Evolutionary conservation across 2,329 filamentous ascomycete genomes (phyloP).

Genomic region (Cryphonectria nitschkei): DNA sequence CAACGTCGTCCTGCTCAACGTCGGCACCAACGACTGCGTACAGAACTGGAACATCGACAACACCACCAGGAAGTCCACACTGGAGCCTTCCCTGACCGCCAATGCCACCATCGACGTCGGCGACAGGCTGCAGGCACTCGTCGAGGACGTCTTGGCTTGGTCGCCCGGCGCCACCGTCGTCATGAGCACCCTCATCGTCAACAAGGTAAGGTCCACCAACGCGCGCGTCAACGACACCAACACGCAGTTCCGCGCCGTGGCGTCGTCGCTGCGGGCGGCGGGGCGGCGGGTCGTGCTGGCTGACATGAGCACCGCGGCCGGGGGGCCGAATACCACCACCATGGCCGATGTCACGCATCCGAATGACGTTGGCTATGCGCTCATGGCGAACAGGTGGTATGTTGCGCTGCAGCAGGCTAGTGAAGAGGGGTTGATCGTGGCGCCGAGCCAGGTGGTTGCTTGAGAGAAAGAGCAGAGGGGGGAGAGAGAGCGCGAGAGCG

Average conservation of each 20-base stretch:
- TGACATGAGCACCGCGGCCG: constrained; percentile 43
- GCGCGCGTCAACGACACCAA: constrained; percentile 41
- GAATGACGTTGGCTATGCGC: constrained; percentile 43
- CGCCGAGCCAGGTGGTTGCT: constrained; percentile 23
- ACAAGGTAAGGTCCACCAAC: constrained; percentile 30
- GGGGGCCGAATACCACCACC: constrained; percentile 37
- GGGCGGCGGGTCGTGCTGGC: constrained; percentile 43
- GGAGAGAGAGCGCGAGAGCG: neutral
- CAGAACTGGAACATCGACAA: constrained; percentile 38
- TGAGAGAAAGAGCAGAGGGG: neutral
- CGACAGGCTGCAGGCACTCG: constrained; percentile 40
- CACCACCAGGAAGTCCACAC: constrained; percentile 11
- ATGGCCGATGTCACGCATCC: constrained; percentile 47
- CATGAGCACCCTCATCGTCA: constrained; percentile 44
- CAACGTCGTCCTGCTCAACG: constrained; percentile 47
- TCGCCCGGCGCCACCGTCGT: constrained; percentile 42
- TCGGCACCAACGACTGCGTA: constrained; percentile 49
- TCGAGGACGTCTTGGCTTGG: constrained; percentile 40
- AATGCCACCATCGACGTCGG: constrained; percentile 31
- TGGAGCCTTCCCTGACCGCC: constrained; percentile 17
- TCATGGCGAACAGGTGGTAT: constrained; percentile 47
- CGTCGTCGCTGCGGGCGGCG: constrained; percentile 33
- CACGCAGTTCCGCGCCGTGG: constrained; percentile 38
- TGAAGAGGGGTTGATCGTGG: constrained; percentile 32
- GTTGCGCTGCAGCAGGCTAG: constrained; percentile 36